Percentiles rank a stretch among this genome's conserved stretches.
phyloP scores from a whole-genome alignment of 78 protist genomes.

The Polysphondylium violaceum region DNA sequence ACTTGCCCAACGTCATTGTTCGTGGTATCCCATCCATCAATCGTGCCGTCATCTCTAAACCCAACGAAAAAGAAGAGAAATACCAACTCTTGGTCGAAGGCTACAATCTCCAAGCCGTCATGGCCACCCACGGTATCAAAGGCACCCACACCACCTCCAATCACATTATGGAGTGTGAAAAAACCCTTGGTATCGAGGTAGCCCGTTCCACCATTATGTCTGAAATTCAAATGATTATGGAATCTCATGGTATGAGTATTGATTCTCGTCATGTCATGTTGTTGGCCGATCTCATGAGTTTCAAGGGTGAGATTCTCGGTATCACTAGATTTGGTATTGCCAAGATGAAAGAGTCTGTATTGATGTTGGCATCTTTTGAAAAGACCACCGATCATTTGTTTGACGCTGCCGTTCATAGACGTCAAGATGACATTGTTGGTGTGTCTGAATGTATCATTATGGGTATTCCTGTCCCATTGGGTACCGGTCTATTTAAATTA shows the following conservation, averaged over 20 bases:
- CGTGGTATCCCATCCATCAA: conserved; percentile 82
- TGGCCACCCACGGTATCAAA: conserved; percentile 83
- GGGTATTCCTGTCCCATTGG: conserved; percentile 97
- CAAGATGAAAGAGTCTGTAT: conserved; percentile 95
- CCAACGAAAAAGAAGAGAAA: conserved; percentile 58
- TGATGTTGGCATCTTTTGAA: conserved; percentile 99
- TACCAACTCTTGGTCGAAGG: conserved; percentile 92
- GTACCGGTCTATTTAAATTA: conserved; percentile 96
- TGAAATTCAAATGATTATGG: conserved; percentile 94
- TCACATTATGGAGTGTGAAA: conserved; percentile 92
- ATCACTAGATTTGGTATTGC: conserved; percentile 98
- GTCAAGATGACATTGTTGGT: conserved; percentile 92
- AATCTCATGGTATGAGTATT: conserved; percentile 94
- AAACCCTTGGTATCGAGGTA: conserved; percentile 98
- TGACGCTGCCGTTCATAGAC: conserved; percentile 93
- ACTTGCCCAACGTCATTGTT: conserved; percentile 83
- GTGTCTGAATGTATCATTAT: conserved; percentile 98
- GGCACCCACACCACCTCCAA: conserved; percentile 88
- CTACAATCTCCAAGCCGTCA: conserved; percentile 76
- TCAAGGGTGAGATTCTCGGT: conserved; percentile 97
- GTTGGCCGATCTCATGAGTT: conserved; percentile 98
- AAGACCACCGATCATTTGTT: conserved; percentile 98
- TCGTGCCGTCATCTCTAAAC: conserved; percentile 89
- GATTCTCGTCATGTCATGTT: conserved; percentile 96
- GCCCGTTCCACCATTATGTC: conserved; percentile 95